A percentile compares a stretch with the other conserved stretches of the same genome.
phyloP scores from a whole-genome alignment of 805 yeast species.

The Cyberlindnera maclurae region DNA sequence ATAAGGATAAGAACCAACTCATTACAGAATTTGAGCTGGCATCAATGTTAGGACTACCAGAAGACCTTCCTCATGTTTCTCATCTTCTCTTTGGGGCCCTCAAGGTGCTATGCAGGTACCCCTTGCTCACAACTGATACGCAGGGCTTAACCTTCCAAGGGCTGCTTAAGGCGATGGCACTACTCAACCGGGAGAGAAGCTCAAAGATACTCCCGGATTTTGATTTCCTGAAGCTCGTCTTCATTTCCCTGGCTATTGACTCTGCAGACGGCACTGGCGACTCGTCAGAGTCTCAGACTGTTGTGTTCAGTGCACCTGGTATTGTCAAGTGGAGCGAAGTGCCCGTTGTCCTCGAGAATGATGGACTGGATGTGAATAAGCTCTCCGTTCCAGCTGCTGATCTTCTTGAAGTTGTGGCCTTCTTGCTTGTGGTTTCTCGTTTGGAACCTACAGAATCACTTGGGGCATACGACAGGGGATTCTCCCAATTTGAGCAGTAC shows the following conservation, averaged over 20 bases:
- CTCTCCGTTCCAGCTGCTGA: slow-evolving; percentile 33
- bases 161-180: slow-evolving; percentile 35
- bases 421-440: slow-evolving; percentile 39
- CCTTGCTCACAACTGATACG: slow-evolving; percentile 29
- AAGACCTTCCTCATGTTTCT: slow-evolving; percentile 23
- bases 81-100: slow-evolving; percentile 34
- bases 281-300: slow-evolving; percentile 10
- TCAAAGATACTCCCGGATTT: slow-evolving; percentile 28
- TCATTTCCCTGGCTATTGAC: slow-evolving; percentile 35
- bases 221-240: slow-evolving; percentile 39
- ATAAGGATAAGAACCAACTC: slow-evolving; percentile 18
- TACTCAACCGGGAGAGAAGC: slow-evolving; percentile 38
- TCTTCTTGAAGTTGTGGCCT: slow-evolving; percentile 39
- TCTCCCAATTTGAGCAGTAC: slow-evolving; percentile 35
- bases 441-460: slow-evolving; percentile 30
- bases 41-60: slow-evolving; percentile 31
- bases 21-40: slow-evolving; percentile 24
- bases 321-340: slow-evolving; percentile 24
- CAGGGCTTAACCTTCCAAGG: slow-evolving; percentile 29
- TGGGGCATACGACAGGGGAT: slow-evolving; percentile 18
- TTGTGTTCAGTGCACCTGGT: slow-evolving; percentile 8
- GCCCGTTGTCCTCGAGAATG: slow-evolving; percentile 35
- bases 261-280: neutral
- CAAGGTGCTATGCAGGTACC: slow-evolving; percentile 40
- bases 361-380: slow-evolving; percentile 33